phyloP scores from a whole-genome alignment of 164 flowering plant genomes.

The Vitis amurensis region DNA sequence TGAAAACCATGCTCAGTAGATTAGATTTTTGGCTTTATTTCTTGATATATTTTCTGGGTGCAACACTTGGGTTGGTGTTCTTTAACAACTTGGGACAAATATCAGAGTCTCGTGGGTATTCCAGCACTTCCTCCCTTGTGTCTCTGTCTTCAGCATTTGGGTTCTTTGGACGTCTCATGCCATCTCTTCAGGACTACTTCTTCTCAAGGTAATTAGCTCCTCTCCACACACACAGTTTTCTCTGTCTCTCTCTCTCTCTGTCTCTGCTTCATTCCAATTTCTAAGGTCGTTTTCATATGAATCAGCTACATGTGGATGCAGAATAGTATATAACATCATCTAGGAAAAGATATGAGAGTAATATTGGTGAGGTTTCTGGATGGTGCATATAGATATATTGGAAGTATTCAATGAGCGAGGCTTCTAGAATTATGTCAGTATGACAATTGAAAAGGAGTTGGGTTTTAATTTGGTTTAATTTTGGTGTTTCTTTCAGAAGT shows the following conservation, averaged over 20 bases:
- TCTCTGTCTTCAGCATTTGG: constrained; percentile 80
- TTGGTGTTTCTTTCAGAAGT: constrained; percentile 35
- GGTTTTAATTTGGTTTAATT: not conserved
- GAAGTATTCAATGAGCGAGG: too few relatives aligned
- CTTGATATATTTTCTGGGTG: constrained; percentile 70
- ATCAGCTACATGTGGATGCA: too few relatives aligned
- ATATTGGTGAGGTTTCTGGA: too few relatives aligned
- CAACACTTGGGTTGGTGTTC: constrained; percentile 79
- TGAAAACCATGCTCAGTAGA: constrained; percentile 51
- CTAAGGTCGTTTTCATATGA: too few relatives aligned
- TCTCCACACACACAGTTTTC: too few relatives aligned
- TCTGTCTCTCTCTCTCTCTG: too few relatives aligned
- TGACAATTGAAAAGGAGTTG: too few relatives aligned
- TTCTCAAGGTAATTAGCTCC: constrained; percentile 41
- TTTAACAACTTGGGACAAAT: constrained; percentile 91
- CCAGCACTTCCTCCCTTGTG: constrained; percentile 58
- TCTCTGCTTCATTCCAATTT: too few relatives aligned
- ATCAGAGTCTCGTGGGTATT: constrained; percentile 74
- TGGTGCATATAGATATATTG: too few relatives aligned
- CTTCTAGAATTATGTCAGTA: too few relatives aligned
- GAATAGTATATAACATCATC: too few relatives aligned
- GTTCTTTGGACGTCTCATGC: constrained; percentile 90
- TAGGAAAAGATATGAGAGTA: too few relatives aligned
- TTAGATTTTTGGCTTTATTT: constrained; percentile 95
- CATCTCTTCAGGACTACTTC: constrained; percentile 59